Evolutionary conservation across 768 basidiomycete genomes (phyloP), one percentile per base, ranked within the genome.

Genomic region (Tylopilus rubrobrunneus): DNA sequence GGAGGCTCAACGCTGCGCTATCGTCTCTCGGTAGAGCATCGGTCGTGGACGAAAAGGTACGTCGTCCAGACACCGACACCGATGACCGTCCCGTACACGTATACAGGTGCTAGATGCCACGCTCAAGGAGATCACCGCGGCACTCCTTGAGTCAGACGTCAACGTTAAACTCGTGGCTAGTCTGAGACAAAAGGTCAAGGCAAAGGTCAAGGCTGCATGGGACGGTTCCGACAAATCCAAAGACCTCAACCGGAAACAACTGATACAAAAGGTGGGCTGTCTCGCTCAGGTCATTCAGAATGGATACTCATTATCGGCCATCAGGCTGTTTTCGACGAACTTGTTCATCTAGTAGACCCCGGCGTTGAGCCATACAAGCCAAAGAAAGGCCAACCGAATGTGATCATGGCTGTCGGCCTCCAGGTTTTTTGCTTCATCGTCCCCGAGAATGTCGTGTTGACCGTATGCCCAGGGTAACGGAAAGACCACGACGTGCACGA

Each of bases 401-500:
- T 99, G 6, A 84, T 99, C 54, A 99, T 99, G 97, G 92, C 92
- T 36, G 94, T 98, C 56, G 94, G 94, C 70, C 81, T 98, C 40
- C 94, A 97, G 80, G 92, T 90, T 61, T 56, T 66, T 42, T 36
- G 19, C 36, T 36, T 49, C 51, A n/a, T 28, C 33, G 23, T 25
- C 25, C 44, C 19, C 25, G 36, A 12, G 44, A 19, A 31, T 19
- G 45, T 15, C 33, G 44, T 50, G 15, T 43, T 50, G 52, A 62
- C n/a, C 45, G 19, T 49, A 31, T 45, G 40, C 36, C 37, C 62
- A 96, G 92, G 94, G 94, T 47, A 97, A 96, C 49, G 97, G 97
- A 41, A 99, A 99, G 78, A 99, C 97, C 5, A 99, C 97, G 21
- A 98, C 96, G 39, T 99, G 97, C 72, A 99, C 97, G 10, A 99